Evolutionary conservation across 2,329 filamentous ascomycete species (phyloP).

Genomic region (Arachnomyces sp.): DNA sequence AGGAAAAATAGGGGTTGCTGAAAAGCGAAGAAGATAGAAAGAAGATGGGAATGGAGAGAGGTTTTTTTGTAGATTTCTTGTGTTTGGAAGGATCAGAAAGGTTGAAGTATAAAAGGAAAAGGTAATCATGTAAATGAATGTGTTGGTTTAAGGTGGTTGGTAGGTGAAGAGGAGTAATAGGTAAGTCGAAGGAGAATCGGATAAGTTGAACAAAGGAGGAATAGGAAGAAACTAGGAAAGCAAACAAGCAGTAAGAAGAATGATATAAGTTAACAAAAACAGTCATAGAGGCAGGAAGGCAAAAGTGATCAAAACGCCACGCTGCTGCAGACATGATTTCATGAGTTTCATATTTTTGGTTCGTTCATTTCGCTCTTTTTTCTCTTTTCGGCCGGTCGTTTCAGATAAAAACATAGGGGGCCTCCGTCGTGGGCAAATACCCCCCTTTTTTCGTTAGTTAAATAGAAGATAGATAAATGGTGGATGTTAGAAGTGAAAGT

Average conservation of each 20-base stretch:
- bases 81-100: background rate
- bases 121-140: background rate
- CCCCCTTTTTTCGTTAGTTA: background rate
- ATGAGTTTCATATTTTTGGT: too few species aligned
- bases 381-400: background rate
- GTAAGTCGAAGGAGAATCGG: background rate
- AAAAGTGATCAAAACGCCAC: background rate
- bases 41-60: background rate
- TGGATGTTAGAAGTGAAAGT: background rate
- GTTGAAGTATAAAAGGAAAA: background rate
- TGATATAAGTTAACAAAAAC: background rate
- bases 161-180: background rate
- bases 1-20: background rate
- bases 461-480: background rate
- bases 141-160: conserved; percentile 1
- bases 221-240: background rate
- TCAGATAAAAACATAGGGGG: background rate
- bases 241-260: too few species aligned
- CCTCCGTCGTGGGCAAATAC: background rate
- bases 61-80: background rate
- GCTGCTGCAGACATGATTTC: too few species aligned
- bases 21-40: background rate
- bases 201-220: background rate
- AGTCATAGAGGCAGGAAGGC: background rate
- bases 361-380: background rate